Evolutionary conservation across 1,139 yeast species (phyloP), one percentile per base, ranked within the genome.

Genomic region (Fermentozyma sake): DNA sequence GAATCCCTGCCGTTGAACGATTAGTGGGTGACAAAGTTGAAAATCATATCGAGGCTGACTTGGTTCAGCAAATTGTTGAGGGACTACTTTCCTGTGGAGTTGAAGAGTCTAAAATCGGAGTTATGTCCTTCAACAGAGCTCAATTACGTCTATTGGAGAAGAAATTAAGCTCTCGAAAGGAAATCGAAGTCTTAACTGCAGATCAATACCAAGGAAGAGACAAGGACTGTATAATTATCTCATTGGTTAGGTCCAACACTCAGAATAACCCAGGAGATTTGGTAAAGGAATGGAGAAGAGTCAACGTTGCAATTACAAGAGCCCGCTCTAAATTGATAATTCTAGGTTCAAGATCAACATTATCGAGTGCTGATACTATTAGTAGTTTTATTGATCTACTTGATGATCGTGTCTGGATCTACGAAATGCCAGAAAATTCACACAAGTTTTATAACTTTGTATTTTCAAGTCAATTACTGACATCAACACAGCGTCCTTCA

Each of bases 151-250:
- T 76, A 7, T 58, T 86, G 27, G 63, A 64, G 24, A 61, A 70
- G 9, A 52, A 58, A 16, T 58, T 82, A 21, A 36, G 51, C 1
- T 48, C 50, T 2, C 52, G 60, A 11, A 49, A 55, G 3, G 71
- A 64, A 1, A 58, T 91, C 20, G 97, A 91, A 42, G 69, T 85
- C 14, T 61, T 91, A 35, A 93, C 98, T 0, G 97, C 96, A 0
- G 99, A 93, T 52, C 91, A 85, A 39, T 91, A 83, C 41, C 98
- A 93, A 55, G 99, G 98, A 0, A 69, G 96, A 31, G 99, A 93
- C 51, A 91, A 87, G 51, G 93, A 87, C 28, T 80, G 95, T 44
- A 77, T 93, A 9, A 74, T 93, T 3, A 76, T 93, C 5, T 87
- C 97, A 1, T 58, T 91, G 39, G 97, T 89, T 4, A 65, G 96